Evolutionary conservation across 75 land plant genomes (phyloP).

Genomic region (Adiantum capillusveneris): DNA sequence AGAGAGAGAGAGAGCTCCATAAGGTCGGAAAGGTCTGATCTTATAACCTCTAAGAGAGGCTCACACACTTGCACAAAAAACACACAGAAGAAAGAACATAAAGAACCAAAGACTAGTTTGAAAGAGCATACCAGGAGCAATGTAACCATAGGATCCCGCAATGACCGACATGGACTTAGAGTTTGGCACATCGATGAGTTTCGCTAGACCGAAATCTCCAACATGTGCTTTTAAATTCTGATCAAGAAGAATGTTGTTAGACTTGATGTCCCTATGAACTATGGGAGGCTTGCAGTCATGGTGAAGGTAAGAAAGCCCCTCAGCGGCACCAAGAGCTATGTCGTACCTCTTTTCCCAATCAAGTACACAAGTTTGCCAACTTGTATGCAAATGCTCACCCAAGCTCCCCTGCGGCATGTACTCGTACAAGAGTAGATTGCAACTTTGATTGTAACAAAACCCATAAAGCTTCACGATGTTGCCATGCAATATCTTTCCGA

Average conservation of each 20-base stretch:
- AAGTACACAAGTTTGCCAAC: constrained; percentile 20
- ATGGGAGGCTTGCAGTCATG: constrained; percentile 73
- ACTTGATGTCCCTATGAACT: constrained; percentile 77
- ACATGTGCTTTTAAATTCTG: constrained; percentile 57
- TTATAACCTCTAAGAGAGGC: too few relatives aligned
- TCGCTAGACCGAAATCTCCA: constrained; percentile 85
- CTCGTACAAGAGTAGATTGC: constrained; percentile 38
- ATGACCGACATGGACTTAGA: constrained; percentile 38
- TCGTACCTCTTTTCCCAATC: constrained; percentile 52
- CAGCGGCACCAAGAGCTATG: constrained; percentile 77
- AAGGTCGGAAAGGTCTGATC: too few relatives aligned
- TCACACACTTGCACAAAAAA: too few relatives aligned
- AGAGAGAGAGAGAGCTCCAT: too few relatives aligned
- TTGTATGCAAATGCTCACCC: constrained; percentile 30
- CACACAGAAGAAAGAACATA: neutral
- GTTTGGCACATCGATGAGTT: constrained; percentile 33
- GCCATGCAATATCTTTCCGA: constrained; percentile 46
- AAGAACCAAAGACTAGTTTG: too few relatives aligned
- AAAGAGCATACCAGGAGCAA: constrained; percentile 20
- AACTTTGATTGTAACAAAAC: constrained; percentile 18
- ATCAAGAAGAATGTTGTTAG: constrained; percentile 74
- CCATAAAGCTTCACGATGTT: constrained; percentile 45
- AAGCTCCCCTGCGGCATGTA: constrained; percentile 44
- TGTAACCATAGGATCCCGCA: constrained; percentile 51
- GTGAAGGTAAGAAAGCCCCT: constrained; percentile 70